Evolutionary conservation across 148 eudicot genomes (phyloP).

Genomic region (Cornus suecica): DNA sequence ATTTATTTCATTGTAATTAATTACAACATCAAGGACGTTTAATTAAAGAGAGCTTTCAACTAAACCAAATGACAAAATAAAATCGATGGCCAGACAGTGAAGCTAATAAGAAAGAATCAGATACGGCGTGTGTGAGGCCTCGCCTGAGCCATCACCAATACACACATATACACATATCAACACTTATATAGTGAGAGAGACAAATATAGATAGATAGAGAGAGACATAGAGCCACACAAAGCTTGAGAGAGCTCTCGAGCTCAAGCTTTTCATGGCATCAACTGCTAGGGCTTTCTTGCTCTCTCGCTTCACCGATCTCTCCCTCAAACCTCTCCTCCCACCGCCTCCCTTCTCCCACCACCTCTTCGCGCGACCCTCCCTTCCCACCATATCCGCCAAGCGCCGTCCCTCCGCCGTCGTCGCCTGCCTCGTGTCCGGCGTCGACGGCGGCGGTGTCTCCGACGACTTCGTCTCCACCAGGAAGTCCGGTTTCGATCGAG

Average conservation of each 20-base stretch:
- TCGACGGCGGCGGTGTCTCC: slow-evolving; percentile 72
- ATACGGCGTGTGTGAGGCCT: slow-evolving; percentile 4
- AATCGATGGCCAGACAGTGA: not conserved
- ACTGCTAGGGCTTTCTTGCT: slow-evolving; percentile 32
- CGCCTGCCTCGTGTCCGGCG: slow-evolving; percentile 55
- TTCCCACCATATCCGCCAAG: slow-evolving; percentile 12
- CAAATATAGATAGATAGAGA: no score
- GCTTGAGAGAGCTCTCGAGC: not conserved
- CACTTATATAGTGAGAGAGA: no score
- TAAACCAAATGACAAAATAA: slow-evolving; percentile 8
- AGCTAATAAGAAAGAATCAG: slow-evolving; percentile 5
- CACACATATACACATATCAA: not conserved
- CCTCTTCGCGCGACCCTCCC: slow-evolving; percentile 17
- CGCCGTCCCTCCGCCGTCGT: slow-evolving; percentile 20
- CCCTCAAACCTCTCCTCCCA: slow-evolving; percentile 37
- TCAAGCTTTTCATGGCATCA: slow-evolving; percentile 43
- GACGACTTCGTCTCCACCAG: slow-evolving; percentile 58
- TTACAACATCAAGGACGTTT: not conserved
- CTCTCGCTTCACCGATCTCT: slow-evolving; percentile 21
- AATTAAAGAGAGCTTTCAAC: not conserved
- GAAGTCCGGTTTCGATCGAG: slow-evolving; percentile 56
- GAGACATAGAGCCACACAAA: not conserved
- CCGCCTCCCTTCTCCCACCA: slow-evolving; percentile 3
- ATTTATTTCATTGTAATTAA: no score
- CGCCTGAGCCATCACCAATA: slow-evolving; percentile 8